Conservation (phyloP, 768 basidiomycete species). For the Tricholoma flavovirens region DNA sequence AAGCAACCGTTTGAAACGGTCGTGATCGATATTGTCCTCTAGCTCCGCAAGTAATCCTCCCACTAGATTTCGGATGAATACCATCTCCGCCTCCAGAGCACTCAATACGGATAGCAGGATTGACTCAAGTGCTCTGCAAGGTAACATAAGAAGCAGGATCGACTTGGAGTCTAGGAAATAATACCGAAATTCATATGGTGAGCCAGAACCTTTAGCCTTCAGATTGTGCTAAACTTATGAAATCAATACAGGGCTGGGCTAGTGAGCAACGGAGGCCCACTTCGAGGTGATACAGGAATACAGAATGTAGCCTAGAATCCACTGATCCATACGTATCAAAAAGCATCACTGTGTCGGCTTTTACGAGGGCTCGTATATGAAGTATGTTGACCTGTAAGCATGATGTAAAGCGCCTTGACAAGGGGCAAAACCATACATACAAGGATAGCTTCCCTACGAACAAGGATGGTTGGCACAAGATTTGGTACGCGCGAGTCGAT, state of each 20-base stretch:
- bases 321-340: slow-evolving; percentile 90
- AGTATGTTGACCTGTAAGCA: slow-evolving; percentile 75
- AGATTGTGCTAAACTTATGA: slow-evolving; percentile 63
- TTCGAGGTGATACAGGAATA: slow-evolving; percentile 84
- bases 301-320: slow-evolving; percentile 81
- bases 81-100: slow-evolving; percentile 95
- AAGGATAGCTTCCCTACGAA: slow-evolving; percentile 82
- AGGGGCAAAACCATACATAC: slow-evolving; percentile 38
- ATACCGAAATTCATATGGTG: slow-evolving; percentile 88
- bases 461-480: slow-evolving; percentile 89
- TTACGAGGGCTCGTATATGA: slow-evolving; percentile 92
- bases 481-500: slow-evolving; percentile 94
- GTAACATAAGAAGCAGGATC: slow-evolving; percentile 13
- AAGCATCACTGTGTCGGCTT: slow-evolving; percentile 84
- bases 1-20: slow-evolving; percentile 86
- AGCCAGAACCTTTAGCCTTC: slow-evolving; percentile 58
- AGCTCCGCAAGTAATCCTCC: slow-evolving; percentile 87
- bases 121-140: slow-evolving; percentile 80
- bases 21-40: slow-evolving; percentile 93
- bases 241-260: slow-evolving; percentile 6
- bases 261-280: slow-evolving; percentile 30
- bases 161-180: slow-evolving; percentile 3
- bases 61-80: slow-evolving; percentile 86
- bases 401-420: not conserved
- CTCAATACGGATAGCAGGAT: slow-evolving; percentile 87